Evolutionary conservation across 179 eudicot genomes (phyloP), one percentile per base, ranked within the genome.

Genomic region (Amaranthus tricolor): DNA sequence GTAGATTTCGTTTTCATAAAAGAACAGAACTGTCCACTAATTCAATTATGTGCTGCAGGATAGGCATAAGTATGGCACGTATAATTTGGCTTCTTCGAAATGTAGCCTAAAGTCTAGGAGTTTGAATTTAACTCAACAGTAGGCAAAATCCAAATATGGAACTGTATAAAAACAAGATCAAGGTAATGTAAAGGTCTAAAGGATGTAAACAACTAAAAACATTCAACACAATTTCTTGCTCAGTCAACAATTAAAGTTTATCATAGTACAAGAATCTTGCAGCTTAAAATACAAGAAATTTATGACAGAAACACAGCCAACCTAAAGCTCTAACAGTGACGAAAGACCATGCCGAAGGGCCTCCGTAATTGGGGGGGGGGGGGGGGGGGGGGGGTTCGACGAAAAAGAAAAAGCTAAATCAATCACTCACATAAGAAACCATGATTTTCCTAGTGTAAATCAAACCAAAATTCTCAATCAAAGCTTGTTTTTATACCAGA

Each of bases 401-500:
- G 47, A 7, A 43, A 40, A 47, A 15, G 50, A 58, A 24, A 45
- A 24, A 45, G 62, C 56, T 57, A 31, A 31, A 31, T 31, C 40
- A 49, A 58, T 10, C 44, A n/a, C 70, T 56, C 68, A 66, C 40
- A 31, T 31, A 43, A 31, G 40, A 48, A 78, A 72, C 53, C 54
- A 21, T 45, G 72, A 57, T 71, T 77, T 77, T 71, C 72, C 66
- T 19, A 49, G 73, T 73, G 67, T 66, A 14, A 48, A 54, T 31
- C 57, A 60, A 50, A 24, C 64, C 49, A 52, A 60, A 20, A 49
- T 5, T 44, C 14, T 21, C n/a, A 14, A 55, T 83, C 71, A 85
- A 11, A 87, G 47, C 82, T 87, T 85, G 70, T 87, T 87, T 3
- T 77, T 77, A 72, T 79, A 77, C 80, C 84, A 79, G 62, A 84